phyloP scores from a whole-genome alignment of 768 basidiomycete genomes.

The Suillus sp. region DNA sequence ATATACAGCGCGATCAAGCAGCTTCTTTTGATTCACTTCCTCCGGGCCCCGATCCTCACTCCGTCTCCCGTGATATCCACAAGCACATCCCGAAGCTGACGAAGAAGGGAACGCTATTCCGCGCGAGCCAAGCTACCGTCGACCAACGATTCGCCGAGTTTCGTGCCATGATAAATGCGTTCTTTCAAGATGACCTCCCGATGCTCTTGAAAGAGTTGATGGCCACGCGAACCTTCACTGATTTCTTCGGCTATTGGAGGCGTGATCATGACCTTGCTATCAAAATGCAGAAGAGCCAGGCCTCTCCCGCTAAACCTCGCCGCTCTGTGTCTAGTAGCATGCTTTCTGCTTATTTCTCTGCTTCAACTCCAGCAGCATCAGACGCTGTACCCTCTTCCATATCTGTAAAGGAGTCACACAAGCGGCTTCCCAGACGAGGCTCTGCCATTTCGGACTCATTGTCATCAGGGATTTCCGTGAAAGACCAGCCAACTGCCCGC shows the following conservation, averaged over 20 bases:
- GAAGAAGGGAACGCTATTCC: conserved; percentile 74
- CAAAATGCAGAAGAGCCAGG: conserved; percentile 35
- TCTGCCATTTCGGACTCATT: conserved; percentile 26
- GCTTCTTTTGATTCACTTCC: conserved; percentile 87
- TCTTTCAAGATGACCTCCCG: conserved; percentile 65
- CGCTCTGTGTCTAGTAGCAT: conserved; percentile 55
- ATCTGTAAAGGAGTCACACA: conserved; percentile 14
- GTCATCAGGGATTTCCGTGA: conserved; percentile 26
- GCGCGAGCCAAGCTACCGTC: conserved; percentile 64
- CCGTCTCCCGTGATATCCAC: conserved; percentile 72
- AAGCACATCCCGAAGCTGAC: conserved; percentile 64
- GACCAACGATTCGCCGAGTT: conserved; percentile 67
- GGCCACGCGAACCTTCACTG: conserved; percentile 54
- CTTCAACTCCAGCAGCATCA: conserved; percentile 28
- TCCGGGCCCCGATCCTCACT: conserved; percentile 77
- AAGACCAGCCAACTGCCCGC: conserved; percentile 14
- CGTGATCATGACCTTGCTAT: conserved; percentile 64
- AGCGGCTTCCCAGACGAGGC: conserved; percentile 11
- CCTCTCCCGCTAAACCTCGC: conserved; percentile 32
- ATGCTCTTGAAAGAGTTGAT: conserved; percentile 68
- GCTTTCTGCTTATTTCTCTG: conserved; percentile 60
- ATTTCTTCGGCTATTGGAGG: conserved; percentile 82
- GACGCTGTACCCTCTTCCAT: conserved; percentile 14
- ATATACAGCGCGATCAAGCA: conserved; percentile 70
- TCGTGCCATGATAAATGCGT: conserved; percentile 53